Base-by-base conservation (phyloP, 208 protist species). In the Leishmania tarentolae region DNA sequence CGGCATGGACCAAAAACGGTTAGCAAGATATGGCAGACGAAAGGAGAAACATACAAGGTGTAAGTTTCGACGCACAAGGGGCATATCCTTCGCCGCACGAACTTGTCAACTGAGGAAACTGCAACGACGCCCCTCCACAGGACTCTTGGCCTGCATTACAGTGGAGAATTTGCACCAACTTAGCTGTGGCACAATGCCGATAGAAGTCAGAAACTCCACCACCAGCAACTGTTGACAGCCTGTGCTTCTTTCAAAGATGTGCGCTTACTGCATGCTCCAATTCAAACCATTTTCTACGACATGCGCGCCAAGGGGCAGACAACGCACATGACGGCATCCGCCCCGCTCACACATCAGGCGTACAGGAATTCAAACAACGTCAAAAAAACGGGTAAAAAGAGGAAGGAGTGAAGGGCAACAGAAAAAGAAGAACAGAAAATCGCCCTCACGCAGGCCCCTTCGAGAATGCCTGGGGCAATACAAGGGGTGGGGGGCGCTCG, bases 371-470 rank as follows among this genome's bases (percentile, higher is more conserved):
- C 24, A 40, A 37, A 24, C 37, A 42, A 50, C 31, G 52, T 24
- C 44, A 31, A 52, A 15, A 73, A 11, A 44, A 17, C 71, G 13
- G 21, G 15, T 24, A 53, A 59, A 72, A 37, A 35, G 59, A 66
- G 78, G 79, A 75, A 56, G 77, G 31, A 37, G 31, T 52, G 42
- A n/a, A 31, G 8, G 42, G 44, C 3, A 11, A 28, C 40, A 46
- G 8, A 40, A 31, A 86, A 40, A 68, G 76, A 19, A 63, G 52
- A 50, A 77, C 46, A 80, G 31, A 77, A 70, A 66, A 35, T 35
- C 2, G 44, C 40, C 65, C 17, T 52, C 17, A 24, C 13, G 40
- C 42, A 46, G 44, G 61, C 37, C 44, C 8, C 68, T 28, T 35
- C 40, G 11, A 11, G 28, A 73, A 37, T 8, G 11, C 37, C 28